phyloP scores from a whole-genome alignment of 331 rosid genomes.

The Acacia concinna region DNA sequence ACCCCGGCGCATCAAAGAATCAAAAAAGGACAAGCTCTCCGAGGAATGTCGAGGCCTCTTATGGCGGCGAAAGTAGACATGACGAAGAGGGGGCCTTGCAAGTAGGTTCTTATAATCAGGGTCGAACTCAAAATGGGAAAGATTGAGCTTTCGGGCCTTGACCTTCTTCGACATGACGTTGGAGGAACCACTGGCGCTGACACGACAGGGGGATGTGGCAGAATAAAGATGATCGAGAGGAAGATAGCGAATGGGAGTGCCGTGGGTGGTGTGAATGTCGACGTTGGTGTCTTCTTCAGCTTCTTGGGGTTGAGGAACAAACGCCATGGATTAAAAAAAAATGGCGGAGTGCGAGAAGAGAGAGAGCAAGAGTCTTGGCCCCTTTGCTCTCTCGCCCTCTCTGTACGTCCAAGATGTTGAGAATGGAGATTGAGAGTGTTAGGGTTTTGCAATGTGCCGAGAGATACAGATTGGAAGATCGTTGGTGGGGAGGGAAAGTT shows the following conservation, averaged over 20 bases:
- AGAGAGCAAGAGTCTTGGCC: slow-evolving; percentile 26
- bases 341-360: slow-evolving; percentile 8
- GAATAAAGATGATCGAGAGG: slow-evolving; percentile 88
- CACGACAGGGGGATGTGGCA: slow-evolving; percentile 76
- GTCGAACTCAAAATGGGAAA: slow-evolving; percentile 31
- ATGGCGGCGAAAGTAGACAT: slow-evolving; percentile 70
- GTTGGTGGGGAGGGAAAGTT: slow-evolving; percentile 23
- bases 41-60: slow-evolving; percentile 46
- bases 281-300: slow-evolving; percentile 48
- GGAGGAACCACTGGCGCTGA: slow-evolving; percentile 69
- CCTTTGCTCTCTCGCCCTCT: slow-evolving; percentile 45
- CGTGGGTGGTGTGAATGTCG: slow-evolving; percentile 53
- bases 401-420: not conserved
- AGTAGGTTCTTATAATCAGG: slow-evolving; percentile 12
- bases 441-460: slow-evolving; percentile 36
- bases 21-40: slow-evolving; percentile 33
- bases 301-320: slow-evolving; percentile 33
- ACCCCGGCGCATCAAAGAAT: slow-evolving; percentile 31
- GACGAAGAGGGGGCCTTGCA: slow-evolving; percentile 48
- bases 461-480: not conserved
- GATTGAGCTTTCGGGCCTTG: slow-evolving; percentile 67
- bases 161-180: slow-evolving; percentile 94
- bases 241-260: slow-evolving; percentile 71
- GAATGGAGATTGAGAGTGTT: not conserved
- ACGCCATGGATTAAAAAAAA: slow-evolving; percentile 48